Base-by-base conservation (phyloP, 257 asterid species). In the Przewalskia tangutica region DNA sequence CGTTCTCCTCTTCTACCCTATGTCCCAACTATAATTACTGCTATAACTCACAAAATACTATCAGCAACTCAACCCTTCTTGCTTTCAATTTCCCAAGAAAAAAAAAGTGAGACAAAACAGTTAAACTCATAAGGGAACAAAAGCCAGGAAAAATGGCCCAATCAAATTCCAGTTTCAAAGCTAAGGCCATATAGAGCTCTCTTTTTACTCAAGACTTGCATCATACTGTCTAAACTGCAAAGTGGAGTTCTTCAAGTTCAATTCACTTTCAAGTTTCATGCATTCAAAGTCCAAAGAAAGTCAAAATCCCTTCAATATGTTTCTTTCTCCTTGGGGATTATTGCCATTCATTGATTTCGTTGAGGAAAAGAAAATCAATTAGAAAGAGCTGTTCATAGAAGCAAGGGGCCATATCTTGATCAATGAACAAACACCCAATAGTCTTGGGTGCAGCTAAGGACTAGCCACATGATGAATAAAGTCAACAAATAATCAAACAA, bases 401-500 rank as follows among this genome's bases (percentile, higher is more conserved):
- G 38, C 3, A 3, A 50, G 12, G 59, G 60, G 12, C 34, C 79
- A 0, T 48, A 48, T 73, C 18, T 73, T 13, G 50, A 7, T 23
- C 79, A 46, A 44, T n/a, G 16, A 44, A 56, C 40, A 12, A 18
- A 71, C 58, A 18, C 12, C 32, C 58, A 7, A 5, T 10, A 20
- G 18, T 18, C 8, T 2, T 4, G 2, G 56, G 12, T 70, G 78
- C 78, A 71, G 58, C 58, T 48, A 20, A n/a, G 40, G 38, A 67
- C 23, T 65, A 65, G 75, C 2, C 65, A 27, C 58, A 27, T 79
- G 9, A 62, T 46, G 48, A 20, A 56, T 56, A 17, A 27, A 63
- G 46, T 60, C 46, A n/a, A 7, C 34, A 71, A 48, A 36, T 3
- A 81, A 71, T 84, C 73, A 88, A 59, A 84, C 84, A 60, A 88